Conservation (phyloP, 805 yeast species). For the Metschnikowia sp. region DNA sequence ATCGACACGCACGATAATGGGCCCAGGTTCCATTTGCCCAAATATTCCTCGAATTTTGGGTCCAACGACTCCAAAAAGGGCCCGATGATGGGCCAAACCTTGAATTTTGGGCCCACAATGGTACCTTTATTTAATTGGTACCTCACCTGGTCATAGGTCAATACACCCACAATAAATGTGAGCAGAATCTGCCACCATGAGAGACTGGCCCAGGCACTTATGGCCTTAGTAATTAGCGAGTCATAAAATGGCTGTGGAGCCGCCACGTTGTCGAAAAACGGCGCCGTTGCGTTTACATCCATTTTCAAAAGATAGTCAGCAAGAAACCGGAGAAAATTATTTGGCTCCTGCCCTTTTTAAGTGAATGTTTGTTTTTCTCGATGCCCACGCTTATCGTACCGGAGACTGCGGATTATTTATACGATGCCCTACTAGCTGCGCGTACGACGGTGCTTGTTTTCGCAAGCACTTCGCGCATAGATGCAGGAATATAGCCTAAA, state of each 20-base stretch:
- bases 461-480: neutral
- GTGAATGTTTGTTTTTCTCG: neutral
- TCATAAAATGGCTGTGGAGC: neutral
- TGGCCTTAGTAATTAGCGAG: constrained; percentile 10
- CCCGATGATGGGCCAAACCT: constrained; percentile 93
- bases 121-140: constrained; percentile 80
- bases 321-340: neutral
- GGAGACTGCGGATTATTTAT: constrained; percentile 10
- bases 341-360: neutral
- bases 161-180: constrained; percentile 44
- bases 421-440: constrained; percentile 4
- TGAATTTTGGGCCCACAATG: constrained; percentile 86
- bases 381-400: neutral
- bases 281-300: constrained; percentile 9
- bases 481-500: neutral
- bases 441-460: constrained; percentile 1
- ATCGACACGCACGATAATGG: constrained; percentile 94
- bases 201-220: constrained; percentile 21
- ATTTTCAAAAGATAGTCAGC: neutral
- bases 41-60: constrained; percentile 92
- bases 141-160: constrained; percentile 71
- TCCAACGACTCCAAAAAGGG: constrained; percentile 92
- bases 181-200: constrained; percentile 55
- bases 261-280: constrained; percentile 3
- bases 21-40: constrained; percentile 92